Base-by-base conservation (phyloP, 148 eudicot genomes). In the Salicornia ramosissima region DNA sequence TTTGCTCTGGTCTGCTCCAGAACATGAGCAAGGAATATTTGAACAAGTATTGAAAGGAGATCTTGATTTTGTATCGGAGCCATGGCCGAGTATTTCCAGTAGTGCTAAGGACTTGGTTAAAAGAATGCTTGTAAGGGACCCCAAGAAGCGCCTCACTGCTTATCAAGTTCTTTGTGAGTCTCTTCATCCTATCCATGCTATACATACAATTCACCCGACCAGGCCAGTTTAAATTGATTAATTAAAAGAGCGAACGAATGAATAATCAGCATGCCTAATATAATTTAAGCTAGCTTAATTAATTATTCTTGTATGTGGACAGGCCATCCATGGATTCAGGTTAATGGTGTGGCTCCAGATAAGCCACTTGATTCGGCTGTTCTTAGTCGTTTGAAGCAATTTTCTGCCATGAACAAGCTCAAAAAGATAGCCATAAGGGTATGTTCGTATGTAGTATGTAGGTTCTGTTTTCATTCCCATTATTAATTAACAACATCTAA, bases 151-250 rank as follows among this genome's bases (percentile, higher is more conserved):
- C 50, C 64, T 83, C 10, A 80, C 83, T 8, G 83, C 86, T 11
- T 80, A 83, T 71, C 77, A 83, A 83, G 86, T 83, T 30, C 81
- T 83, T 45, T 83, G 86, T 83, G 65, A 80, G 83, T 77, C 64
- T 51, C n/a, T n/a, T n/a, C n/a, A n/a, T n/a, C n/a, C n/a, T n/a
- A n/a, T n/a, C n/a, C 34, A 18, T 56, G 51, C 18, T 31, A 40
- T 13, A n/a, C n/a, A n/a, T n/a, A n/a, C n/a, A n/a, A n/a, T n/a
- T n/a, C n/a, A n/a, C n/a, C n/a, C n/a, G n/a, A n/a, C n/a, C n/a
- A n/a, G n/a, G n/a, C n/a, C n/a, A n/a, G n/a, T n/a, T n/a, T n/a
- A n/a, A n/a, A n/a, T n/a, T n/a, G n/a, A n/a, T n/a, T n/a, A n/a
- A n/a, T n/a, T n/a, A n/a, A n/a, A n/a, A n/a, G n/a, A n/a, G n/a